Evolutionary conservation across 768 basidiomycete species (phyloP).

Genomic region (Russula vinacea): DNA sequence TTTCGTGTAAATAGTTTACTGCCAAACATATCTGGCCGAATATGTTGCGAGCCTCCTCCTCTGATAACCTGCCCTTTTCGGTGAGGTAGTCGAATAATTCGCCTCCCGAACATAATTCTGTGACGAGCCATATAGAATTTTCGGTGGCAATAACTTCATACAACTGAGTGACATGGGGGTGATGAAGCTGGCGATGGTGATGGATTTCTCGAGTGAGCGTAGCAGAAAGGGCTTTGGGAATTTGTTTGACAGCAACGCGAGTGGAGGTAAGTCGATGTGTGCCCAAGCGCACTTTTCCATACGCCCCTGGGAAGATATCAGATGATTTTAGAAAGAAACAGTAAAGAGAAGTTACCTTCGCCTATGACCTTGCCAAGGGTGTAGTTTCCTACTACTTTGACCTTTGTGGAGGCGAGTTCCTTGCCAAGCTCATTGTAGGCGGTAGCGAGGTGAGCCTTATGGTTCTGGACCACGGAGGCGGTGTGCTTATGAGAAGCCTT

Average conservation of each 20-base stretch:
- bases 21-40: conserved; percentile 97
- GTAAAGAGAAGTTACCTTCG: conserved; percentile 60
- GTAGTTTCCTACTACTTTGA: conserved; percentile 92
- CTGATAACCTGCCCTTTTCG: conserved; percentile 84
- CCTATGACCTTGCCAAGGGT: conserved; percentile 92
- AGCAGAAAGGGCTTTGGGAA: conserved; percentile 89
- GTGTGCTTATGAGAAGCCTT: conserved; percentile 34
- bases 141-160: conserved; percentile 99
- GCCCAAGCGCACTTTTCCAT: conserved; percentile 93
- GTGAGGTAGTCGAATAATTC: conserved; percentile 98
- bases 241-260: conserved; percentile 96
- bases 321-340: not conserved
- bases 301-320: conserved; percentile 62
- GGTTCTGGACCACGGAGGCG: conserved; percentile 47
- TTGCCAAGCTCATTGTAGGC: conserved; percentile 98
- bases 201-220: conserved; percentile 96
- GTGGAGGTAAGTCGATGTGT: conserved; percentile 89
- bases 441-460: conserved; percentile 85
- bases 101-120: conserved; percentile 94
- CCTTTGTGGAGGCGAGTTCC: conserved; percentile 86
- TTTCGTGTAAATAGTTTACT: conserved; percentile 87
- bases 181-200: conserved; percentile 95
- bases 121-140: conserved; percentile 92
- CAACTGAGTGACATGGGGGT: conserved; percentile 92
- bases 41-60: conserved; percentile 79